Base-by-base conservation (phyloP, 305 asterid species). In the Fraxinus sp. region DNA sequence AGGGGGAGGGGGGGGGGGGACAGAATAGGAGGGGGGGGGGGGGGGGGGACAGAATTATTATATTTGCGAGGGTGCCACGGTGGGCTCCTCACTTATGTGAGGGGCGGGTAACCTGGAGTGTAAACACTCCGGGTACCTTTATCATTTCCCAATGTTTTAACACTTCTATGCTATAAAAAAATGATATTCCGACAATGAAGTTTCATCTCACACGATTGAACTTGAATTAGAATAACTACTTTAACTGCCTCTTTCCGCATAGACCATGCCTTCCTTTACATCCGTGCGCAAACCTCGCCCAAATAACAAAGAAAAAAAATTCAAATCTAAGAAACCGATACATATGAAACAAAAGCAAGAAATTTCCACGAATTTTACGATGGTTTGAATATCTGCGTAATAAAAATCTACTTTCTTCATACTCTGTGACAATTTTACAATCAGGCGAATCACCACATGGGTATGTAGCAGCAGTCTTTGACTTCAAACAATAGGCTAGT, bases 191-290 rank as follows among this genome's bases (percentile, higher is more conserved):
- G 82, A 84, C 41, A 71, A 22, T 39, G 72, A 22, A 49, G 80
- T 87, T 79, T 80, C 62, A 75, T 75, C 72, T 66, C 79, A 36
- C 70, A 13, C 14, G 36, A 4, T 30, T 14, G 22, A 71, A 32
- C 43, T 18, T 13, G 22, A 32, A 32, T 11, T 1, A 32, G 41
- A 37, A 75, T 85, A 82, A 82, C 85, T 20, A 75, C 83, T 78
- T 82, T 79, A 87, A 90, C 90, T 81, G 59, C 85, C 89, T 43
- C 77, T 83, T 77, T 57, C 78, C 77, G 83, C 88, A 72, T 52
- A 57, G 52, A 86, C 82, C 85, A 77, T 78, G 86, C 83, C 72
- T 55, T 75, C 46, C 30, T 46, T 73, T 79, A 43, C 84, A 87
- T 83, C 62, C 26, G 64, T 33, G 37, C 88, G 88, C 86, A 83